Evolutionary conservation across 2,329 filamentous ascomycete genomes (phyloP), one percentile per base, ranked within the genome.

Genomic region (Ophiocordyceps camponoti-saundersi): DNA sequence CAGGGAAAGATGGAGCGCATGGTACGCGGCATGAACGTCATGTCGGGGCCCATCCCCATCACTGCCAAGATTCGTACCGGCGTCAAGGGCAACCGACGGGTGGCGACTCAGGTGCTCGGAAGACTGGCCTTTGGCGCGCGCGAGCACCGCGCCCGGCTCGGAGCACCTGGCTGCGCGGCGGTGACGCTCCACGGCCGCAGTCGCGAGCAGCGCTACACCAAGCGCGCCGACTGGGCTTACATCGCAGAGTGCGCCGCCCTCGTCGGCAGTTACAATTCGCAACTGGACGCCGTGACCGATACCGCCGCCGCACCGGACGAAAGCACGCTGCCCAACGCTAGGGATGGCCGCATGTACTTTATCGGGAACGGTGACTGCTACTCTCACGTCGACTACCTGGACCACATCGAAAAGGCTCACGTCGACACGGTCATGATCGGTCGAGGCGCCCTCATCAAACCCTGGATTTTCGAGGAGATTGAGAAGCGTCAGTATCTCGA

Each of bases 401-500:
- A 80, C 48, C 80, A 92, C 57, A 70, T 96, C 39, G 72, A 82
- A 44, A 75, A 90, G 49, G 75, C 85, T 34, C 77, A 78, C 44
- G 88, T 96, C 43, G 90, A 96, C 66, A 80, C 80, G n/a, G 85
- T 95, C 59, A 96, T 98, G 92, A 79, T 96, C 50, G 92, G 82
- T n/a, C 85, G 92, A 50, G 92, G 92, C 48, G 92, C 92, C 11
- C 75, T 98, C 49, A 86, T 96, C 66, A 98, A 98, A 67, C 92
- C 92, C 1, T 98, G 92, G 92, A 72, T 98, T 51, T 98, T 96
- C 59, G 92, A 98, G 64, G 92, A 98, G 65, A 96, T 98, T 47
- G 78, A 85, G 54, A 76, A 80, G 51, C 84, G 85, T 6, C 92
- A 96, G 64, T 95, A 96, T 60, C 77, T 98, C 39, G 92, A 98